These are phyloP conservation scores for Didymella segeticola DNA, from an alignment of 2,329 filamentous ascomycete species.

Conservation along the genomic window DNA sequence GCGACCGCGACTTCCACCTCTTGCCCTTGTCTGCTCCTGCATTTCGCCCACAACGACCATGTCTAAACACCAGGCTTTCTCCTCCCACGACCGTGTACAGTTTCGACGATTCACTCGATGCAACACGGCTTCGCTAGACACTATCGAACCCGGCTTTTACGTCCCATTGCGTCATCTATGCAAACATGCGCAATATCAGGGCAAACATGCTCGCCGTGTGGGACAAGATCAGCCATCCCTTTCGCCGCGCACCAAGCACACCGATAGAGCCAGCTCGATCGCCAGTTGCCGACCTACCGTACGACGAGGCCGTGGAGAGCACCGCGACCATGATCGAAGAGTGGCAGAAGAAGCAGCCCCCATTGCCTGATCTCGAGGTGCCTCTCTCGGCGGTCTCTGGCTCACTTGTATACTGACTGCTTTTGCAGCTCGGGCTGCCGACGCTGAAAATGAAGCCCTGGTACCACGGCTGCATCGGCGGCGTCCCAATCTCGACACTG, in stretches of 20 bases:
- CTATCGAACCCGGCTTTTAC: neutral
- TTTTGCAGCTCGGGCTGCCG: neutral
- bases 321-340: constrained; percentile 9
- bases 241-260: neutral
- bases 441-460: neutral
- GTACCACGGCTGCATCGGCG: constrained; percentile 7
- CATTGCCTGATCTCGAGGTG: neutral
- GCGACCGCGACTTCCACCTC: neutral
- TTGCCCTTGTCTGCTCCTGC: neutral
- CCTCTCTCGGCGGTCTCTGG: too few relatives aligned
- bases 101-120: neutral
- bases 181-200: neutral
- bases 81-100: neutral
- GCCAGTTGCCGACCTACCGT: constrained; percentile 6
- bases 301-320: neutral
- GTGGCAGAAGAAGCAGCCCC: constrained; percentile 2
- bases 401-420: neutral
- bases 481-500: constrained; percentile 4
- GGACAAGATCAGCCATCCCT: neutral
- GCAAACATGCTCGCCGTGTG: neutral
- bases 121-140: neutral
- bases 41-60: neutral
- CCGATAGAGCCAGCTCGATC: neutral
- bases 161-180: neutral
- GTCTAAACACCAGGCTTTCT: neutral